phyloP scores from a whole-genome alignment of 768 basidiomycete species.

The Antrodiella citrinella region DNA sequence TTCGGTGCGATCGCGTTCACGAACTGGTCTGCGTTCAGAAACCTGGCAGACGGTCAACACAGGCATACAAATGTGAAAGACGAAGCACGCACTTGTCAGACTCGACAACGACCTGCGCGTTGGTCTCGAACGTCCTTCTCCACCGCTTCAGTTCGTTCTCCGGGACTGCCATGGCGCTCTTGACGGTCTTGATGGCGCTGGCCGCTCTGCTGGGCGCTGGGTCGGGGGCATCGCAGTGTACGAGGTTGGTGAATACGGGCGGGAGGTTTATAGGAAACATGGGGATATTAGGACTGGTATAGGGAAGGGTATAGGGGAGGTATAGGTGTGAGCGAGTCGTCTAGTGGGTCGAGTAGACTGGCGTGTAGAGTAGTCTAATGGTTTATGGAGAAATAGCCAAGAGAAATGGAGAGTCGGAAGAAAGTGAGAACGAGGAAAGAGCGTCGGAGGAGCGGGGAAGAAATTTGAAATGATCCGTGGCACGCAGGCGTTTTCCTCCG shows the following conservation, averaged over 20 bases:
- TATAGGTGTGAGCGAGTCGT: too few relatives aligned
- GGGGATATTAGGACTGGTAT: conserved; percentile 11
- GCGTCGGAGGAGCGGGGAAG: too few relatives aligned
- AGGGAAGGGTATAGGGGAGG: neutral
- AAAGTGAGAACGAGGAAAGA: too few relatives aligned
- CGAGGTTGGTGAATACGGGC: conserved; percentile 32
- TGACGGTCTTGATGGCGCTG: conserved; percentile 51
- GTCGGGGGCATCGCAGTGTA: conserved; percentile 45
- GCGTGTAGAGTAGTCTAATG: conserved; percentile 21
- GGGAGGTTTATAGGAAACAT: conserved; percentile 26
- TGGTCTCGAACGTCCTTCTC: conserved; percentile 79
- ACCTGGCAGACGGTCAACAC: conserved; percentile 39
- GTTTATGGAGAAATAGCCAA: too few relatives aligned
- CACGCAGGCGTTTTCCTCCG: too few relatives aligned
- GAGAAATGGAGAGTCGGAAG: too few relatives aligned
- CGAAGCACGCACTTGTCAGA: conserved; percentile 67
- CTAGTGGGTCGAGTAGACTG: conserved; percentile 11
- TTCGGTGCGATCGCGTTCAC: conserved; percentile 92
- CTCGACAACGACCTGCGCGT: conserved; percentile 63
- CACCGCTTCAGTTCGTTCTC: conserved; percentile 85
- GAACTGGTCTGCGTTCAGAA: conserved; percentile 80
- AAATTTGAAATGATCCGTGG: too few relatives aligned
- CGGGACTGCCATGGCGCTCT: conserved; percentile 59
- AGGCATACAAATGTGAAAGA: neutral
- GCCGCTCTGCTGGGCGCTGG: conserved; percentile 34